Conservation (phyloP, 108 stramenopile species). For the Poteriospumella lacustris region DNA sequence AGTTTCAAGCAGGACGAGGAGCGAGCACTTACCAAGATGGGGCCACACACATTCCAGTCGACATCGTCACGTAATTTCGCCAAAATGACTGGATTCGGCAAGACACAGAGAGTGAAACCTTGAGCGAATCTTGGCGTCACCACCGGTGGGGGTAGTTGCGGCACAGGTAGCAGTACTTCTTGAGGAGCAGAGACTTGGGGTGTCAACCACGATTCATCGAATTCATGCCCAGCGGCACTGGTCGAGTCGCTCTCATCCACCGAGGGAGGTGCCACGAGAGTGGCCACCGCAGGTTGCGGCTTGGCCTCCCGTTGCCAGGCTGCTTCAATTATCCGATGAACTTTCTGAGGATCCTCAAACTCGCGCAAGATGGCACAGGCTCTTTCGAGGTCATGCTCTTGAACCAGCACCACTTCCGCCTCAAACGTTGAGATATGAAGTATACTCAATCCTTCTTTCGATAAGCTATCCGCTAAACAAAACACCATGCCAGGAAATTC, state of each 20-base stretch:
- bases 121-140: no score
- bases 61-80: background rate
- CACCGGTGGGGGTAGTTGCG: no score
- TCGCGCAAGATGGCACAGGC: background rate
- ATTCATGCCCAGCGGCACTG: background rate
- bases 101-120: conserved; percentile 13
- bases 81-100: background rate
- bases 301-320: background rate
- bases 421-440: conserved; percentile 26
- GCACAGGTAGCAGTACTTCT: no score
- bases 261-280: background rate
- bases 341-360: background rate
- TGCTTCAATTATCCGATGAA: background rate
- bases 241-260: background rate
- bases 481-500: background rate
- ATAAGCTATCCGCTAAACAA: background rate
- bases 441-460: background rate
- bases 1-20: background rate
- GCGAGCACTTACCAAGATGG: background rate
- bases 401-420: conserved; percentile 27
- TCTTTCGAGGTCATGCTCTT: background rate
- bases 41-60: background rate
- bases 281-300: background rate
- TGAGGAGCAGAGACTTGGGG: no score
- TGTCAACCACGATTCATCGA: background rate